Conservation (phyloP, 2,329 filamentous ascomycete genomes). For the Microcera coccophila region DNA sequence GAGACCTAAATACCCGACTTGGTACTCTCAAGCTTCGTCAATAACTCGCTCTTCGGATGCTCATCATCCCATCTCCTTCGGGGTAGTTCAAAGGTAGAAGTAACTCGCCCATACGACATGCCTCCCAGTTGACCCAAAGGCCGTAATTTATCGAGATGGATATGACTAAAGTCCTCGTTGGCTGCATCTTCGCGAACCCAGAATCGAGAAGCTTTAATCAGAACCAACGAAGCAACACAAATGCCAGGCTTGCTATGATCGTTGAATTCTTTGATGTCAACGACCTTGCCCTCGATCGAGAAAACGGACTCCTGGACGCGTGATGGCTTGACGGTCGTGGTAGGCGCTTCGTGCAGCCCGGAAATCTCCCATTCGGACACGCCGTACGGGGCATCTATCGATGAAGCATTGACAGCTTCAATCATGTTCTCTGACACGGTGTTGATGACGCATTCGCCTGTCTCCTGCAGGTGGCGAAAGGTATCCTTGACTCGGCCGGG, state of each 20-base stretch:
- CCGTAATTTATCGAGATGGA: conserved; percentile 21
- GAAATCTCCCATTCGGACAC: conserved; percentile 70
- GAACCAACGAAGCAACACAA: conserved; percentile 21
- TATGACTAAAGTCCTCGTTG: conserved; percentile 19
- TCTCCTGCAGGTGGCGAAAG: conserved; percentile 65
- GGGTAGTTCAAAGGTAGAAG: conserved; percentile 25
- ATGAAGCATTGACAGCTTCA: conserved; percentile 74
- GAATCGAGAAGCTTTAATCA: conserved; percentile 28
- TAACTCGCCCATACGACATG: conserved; percentile 24
- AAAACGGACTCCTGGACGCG: conserved; percentile 27
- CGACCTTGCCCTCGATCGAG: conserved; percentile 25
- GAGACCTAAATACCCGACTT: too few species aligned
- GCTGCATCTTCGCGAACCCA: conserved; percentile 28
- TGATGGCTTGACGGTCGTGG: conserved; percentile 22
- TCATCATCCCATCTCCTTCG: conserved; percentile 23
- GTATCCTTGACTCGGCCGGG: conserved; percentile 65
- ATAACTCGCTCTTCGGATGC: conserved; percentile 11
- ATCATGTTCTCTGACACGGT: conserved; percentile 75
- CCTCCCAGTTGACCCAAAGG: conserved; percentile 25
- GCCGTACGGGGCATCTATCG: conserved; percentile 70
- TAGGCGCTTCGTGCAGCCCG: conserved; percentile 40
- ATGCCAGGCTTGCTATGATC: conserved; percentile 16
- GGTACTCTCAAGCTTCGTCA: conserved; percentile 9
- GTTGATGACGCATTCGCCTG: conserved; percentile 72
- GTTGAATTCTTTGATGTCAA: conserved; percentile 27